Percentiles rank a stretch among this genome's conserved stretches.
Evolutionary conservation across 345 rosid species (phyloP).

Genomic region (Eucalyptus pauciflora): DNA sequence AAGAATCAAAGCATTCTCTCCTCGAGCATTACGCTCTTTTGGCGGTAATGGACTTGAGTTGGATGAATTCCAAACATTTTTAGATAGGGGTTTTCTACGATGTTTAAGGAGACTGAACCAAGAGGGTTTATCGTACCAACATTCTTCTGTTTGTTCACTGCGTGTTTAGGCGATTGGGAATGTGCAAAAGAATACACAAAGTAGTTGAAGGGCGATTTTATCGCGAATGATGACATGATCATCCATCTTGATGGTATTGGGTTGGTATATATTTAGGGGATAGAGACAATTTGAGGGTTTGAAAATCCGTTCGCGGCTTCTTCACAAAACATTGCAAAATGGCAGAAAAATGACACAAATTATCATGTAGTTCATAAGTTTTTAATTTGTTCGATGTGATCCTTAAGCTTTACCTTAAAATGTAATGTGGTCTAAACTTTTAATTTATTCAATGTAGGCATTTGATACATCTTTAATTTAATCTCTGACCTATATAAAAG

Average conservation of each 20-base stretch:
- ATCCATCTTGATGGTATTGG: background rate
- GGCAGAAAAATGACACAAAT: background rate
- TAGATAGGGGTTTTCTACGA: background rate
- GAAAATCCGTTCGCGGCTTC: background rate
- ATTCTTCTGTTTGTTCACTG: background rate
- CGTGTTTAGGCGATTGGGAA: background rate
- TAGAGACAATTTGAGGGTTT: background rate
- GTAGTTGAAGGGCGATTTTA: background rate
- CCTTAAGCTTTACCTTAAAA: too few relatives aligned
- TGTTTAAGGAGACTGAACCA: background rate
- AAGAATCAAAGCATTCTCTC: background rate
- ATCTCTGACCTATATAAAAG: too few relatives aligned
- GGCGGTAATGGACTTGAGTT: background rate
- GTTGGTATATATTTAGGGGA: background rate
- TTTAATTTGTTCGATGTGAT: too few relatives aligned
- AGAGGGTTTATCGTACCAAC: background rate
- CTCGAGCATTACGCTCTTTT: background rate
- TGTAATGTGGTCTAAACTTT: too few relatives aligned
- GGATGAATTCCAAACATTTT: background rate
- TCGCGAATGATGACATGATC: background rate
- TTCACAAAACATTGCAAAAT: background rate
- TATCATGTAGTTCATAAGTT: accelerated
- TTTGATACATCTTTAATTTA: too few relatives aligned
- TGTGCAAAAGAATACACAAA: background rate
- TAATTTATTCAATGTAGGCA: too few relatives aligned